phyloP scores from a whole-genome alignment of 2,329 filamentous ascomycete genomes.

The Pezicula neosporulosa region DNA sequence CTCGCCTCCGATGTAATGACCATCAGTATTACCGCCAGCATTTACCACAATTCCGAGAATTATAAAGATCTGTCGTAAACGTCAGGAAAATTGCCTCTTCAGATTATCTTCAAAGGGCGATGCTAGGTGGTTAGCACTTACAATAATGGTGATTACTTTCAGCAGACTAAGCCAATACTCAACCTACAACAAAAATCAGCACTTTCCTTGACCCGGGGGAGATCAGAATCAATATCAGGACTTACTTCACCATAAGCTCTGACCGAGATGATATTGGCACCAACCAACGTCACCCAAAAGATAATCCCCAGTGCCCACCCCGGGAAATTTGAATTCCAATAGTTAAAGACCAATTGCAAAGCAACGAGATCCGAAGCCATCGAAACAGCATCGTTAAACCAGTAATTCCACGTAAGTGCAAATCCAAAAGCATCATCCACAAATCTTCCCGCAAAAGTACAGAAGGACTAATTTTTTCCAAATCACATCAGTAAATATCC shows the following conservation, averaged over 20 bases:
- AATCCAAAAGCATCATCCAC: constrained; percentile 53
- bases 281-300: constrained; percentile 53
- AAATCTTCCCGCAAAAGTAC: constrained; percentile 51
- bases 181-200: constrained; percentile 43
- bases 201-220: constrained; percentile 36
- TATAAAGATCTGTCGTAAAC: constrained; percentile 49
- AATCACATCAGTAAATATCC: not conserved
- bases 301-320: constrained; percentile 61
- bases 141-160: too few species aligned
- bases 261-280: constrained; percentile 49
- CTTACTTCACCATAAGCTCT: constrained; percentile 49
- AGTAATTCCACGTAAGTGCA: constrained; percentile 55
- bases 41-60: constrained; percentile 59
- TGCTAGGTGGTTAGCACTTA: not conserved
- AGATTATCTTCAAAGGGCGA: not conserved
- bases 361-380: constrained; percentile 59
- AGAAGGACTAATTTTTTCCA: constrained; percentile 35
- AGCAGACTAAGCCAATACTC: too few species aligned
- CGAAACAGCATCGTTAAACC: constrained; percentile 63
- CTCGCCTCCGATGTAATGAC: constrained; percentile 54
- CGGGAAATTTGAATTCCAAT: constrained; percentile 60
- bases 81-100: not conserved
- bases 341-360: constrained; percentile 54
- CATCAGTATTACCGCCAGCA: constrained; percentile 49
- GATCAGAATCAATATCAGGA: not conserved